A percentile compares a stretch with the other conserved stretches of the same genome.
phyloP scores from a whole-genome alignment of 768 basidiomycete genomes.

The Russula ochroleuca region DNA sequence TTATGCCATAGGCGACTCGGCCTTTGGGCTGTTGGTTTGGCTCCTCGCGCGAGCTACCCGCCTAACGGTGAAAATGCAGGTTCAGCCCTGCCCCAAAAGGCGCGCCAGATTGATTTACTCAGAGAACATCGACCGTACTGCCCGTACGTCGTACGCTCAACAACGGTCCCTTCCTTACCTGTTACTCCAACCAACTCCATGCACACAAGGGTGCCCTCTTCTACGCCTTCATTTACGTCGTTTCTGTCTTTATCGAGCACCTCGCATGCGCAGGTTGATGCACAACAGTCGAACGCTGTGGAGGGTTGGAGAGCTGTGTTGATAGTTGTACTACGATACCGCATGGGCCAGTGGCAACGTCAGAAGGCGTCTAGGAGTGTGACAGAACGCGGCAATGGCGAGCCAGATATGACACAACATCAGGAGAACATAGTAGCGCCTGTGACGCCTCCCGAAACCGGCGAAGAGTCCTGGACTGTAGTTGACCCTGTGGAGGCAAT shows the following conservation, averaged over 20 bases:
- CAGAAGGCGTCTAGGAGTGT: conserved; percentile 30
- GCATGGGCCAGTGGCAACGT: conserved; percentile 54
- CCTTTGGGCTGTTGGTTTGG: conserved; percentile 22
- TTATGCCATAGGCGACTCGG: conserved; percentile 27
- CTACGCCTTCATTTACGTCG: conserved; percentile 32
- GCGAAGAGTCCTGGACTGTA: conserved; percentile 31
- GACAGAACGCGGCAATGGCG: conserved; percentile 6
- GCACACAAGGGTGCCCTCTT: conserved; percentile 17
- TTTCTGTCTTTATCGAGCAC: conserved; percentile 29
- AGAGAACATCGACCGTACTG: conserved; percentile 84
- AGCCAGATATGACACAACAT: conserved; percentile 3
- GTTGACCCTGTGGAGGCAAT: conserved; percentile 60
- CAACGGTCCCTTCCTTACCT: conserved; percentile 55
- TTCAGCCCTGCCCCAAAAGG: conserved; percentile 28
- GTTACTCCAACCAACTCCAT: conserved; percentile 22
- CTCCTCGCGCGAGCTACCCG: conserved; percentile 23
- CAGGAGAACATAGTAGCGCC: conserved; percentile 25
- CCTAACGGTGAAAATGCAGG: conserved; percentile 8
- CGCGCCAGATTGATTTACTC: conserved; percentile 62
- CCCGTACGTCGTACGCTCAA: conserved; percentile 75
- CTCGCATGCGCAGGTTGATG: conserved; percentile 36
- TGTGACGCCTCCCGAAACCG: conserved; percentile 35
- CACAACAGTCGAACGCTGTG: conserved; percentile 35
- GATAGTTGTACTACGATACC: conserved; percentile 60
- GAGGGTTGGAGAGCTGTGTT: conserved; percentile 85